These are phyloP conservation scores for Cercospora sojina DNA, from an alignment of 2,329 filamentous ascomycete genomes.

Conservation along the genomic window DNA sequence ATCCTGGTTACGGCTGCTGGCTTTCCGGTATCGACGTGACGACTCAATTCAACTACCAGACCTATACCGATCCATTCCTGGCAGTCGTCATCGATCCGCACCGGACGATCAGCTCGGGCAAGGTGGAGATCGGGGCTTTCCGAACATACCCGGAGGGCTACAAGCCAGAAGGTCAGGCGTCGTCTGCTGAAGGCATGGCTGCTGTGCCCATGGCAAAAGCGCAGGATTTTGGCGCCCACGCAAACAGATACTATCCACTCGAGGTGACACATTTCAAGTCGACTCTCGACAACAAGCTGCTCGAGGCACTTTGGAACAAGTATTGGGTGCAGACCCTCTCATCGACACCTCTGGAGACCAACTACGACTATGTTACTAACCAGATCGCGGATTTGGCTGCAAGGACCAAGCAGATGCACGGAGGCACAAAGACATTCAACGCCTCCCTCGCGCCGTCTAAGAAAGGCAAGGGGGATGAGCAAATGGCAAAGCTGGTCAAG, in stretches of 20 bases:
- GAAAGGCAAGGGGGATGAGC: conserved; percentile 44
- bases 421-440: conserved; percentile 34
- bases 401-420: conserved; percentile 63
- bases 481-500: conserved; percentile 60
- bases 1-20: conserved; percentile 98
- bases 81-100: conserved; percentile 97
- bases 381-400: conserved; percentile 85
- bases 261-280: conserved; percentile 95
- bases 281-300: conserved; percentile 78
- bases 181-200: conserved; percentile 60
- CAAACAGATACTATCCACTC: conserved; percentile 84
- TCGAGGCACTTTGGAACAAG: conserved; percentile 95
- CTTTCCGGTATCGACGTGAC: conserved; percentile 91
- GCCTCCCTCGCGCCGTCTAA: conserved; percentile 30
- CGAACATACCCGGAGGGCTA: conserved; percentile 80
- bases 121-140: conserved; percentile 97
- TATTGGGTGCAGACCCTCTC: conserved; percentile 98
- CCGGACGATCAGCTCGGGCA: conserved; percentile 88
- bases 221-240: conserved; percentile 92
- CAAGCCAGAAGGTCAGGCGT: conserved; percentile 50
- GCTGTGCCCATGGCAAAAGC: conserved; percentile 89
- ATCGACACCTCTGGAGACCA: conserved; percentile 84
- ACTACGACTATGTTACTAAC: conserved; percentile 88
- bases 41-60: conserved; percentile 83
- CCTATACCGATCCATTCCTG: conserved; percentile 84